Evolutionary conservation across 768 basidiomycete species (phyloP).

Genomic region (Lepiota brunneoincarnata): DNA sequence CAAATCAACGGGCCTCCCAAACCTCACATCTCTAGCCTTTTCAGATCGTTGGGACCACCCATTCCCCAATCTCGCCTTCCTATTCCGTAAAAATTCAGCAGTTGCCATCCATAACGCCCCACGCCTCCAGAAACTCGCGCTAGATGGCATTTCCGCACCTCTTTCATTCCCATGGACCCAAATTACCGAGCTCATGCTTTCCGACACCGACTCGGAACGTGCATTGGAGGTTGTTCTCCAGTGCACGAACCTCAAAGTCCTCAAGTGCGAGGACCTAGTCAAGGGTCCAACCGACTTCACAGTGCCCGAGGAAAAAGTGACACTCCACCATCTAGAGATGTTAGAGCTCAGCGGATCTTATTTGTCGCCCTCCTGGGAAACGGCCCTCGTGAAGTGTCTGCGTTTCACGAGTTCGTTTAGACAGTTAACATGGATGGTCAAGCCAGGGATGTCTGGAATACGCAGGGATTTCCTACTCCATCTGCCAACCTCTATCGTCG

Average conservation of each 20-base stretch:
- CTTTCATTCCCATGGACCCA: neutral
- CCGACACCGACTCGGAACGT: neutral
- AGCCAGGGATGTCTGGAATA: neutral
- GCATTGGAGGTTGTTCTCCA: neutral
- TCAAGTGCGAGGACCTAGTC: neutral
- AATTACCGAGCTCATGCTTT: neutral
- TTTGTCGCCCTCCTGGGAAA: neutral
- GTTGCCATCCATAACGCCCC: neutral
- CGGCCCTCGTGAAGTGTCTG: neutral
- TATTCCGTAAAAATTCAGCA: neutral
- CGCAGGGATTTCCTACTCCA: neutral
- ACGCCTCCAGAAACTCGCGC: neutral
- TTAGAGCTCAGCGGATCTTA: neutral
- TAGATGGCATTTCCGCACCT: neutral
- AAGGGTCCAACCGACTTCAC: neutral
- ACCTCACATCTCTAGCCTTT: neutral
- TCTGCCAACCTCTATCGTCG: neutral
- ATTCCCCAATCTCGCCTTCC: neutral
- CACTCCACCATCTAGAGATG: neutral
- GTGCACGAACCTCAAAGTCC: neutral
- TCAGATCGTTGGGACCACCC: neutral
- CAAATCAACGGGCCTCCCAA: neutral
- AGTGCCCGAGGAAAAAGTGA: neutral
- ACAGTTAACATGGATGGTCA: neutral
- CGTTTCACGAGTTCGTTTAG: neutral